phyloP scores from a whole-genome alignment of 768 basidiomycete species.

The Tricholoma bakamatsutake region DNA sequence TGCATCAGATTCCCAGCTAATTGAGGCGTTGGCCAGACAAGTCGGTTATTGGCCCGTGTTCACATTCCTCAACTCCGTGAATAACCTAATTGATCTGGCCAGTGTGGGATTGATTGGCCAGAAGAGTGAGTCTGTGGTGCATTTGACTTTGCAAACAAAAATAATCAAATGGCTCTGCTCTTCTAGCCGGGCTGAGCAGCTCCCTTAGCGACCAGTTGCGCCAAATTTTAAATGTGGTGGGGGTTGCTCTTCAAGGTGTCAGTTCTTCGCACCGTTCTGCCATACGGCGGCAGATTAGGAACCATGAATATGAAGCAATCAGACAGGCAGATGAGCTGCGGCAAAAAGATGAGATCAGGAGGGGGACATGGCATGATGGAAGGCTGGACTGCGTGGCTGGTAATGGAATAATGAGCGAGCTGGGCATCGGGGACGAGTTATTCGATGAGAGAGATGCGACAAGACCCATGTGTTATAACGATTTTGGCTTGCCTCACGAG shows the following conservation, averaged over 20 bases:
- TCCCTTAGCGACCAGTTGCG: conserved; percentile 80
- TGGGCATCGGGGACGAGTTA: conserved; percentile 76
- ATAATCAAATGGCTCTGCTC: not conserved
- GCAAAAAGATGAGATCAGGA: conserved; percentile 40
- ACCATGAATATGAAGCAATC: conserved; percentile 31
- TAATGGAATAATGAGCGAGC: conserved; percentile 80
- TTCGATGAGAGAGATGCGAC: conserved; percentile 27
- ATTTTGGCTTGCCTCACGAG: conserved; percentile 13
- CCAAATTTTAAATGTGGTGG: conserved; percentile 77
- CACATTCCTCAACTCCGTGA: conserved; percentile 75
- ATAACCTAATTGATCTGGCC: conserved; percentile 84
- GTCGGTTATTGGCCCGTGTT: conserved; percentile 91
- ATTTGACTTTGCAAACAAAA: not conserved
- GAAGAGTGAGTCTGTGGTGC: conserved; percentile 48
- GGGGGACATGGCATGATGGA: conserved; percentile 83
- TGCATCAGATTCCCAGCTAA: conserved; percentile 60
- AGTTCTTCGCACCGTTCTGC: conserved; percentile 41
- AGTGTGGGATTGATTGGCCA: conserved; percentile 93
- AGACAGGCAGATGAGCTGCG: conserved; percentile 32
- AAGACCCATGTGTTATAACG: not conserved
- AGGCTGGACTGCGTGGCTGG: conserved; percentile 81
- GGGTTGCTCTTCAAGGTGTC: conserved; percentile 62
- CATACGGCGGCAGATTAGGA: conserved; percentile 32
- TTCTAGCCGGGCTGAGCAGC: conserved; percentile 72
- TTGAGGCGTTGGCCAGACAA: conserved; percentile 67